These are phyloP conservation scores for Akanthomyces muscarius DNA, from an alignment of 2,329 filamentous ascomycete genomes.

Conservation along the genomic window DNA sequence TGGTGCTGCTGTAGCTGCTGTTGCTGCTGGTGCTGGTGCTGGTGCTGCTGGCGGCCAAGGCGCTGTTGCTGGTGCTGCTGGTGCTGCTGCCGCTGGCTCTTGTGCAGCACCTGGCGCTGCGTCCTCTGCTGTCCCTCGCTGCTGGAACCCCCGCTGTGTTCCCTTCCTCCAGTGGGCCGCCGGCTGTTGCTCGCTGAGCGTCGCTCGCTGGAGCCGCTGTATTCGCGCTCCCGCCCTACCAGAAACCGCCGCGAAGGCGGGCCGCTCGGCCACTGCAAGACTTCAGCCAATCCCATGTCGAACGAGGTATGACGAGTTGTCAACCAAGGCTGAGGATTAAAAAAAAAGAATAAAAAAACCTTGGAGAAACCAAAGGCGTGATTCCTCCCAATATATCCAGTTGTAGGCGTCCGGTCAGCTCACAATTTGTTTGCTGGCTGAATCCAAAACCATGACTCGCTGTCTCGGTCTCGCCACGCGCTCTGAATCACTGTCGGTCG, in stretches of 20 bases:
- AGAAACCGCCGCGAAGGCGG: not conserved
- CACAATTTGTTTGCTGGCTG: not conserved
- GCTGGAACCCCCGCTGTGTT: not conserved
- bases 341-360: not conserved
- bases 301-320: not conserved
- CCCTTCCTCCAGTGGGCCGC: not conserved
- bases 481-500: not conserved
- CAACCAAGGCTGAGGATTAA: not conserved
- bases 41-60: not conserved
- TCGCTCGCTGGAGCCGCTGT: not conserved
- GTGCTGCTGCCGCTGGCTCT: not conserved
- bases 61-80: not conserved
- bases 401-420: not conserved
- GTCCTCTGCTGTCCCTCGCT: not conserved
- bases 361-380: not conserved
- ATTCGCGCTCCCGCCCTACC: constrained; percentile 2
- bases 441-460: constrained; percentile 5
- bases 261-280: constrained; percentile 11
- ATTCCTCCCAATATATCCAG: not conserved
- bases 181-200: not conserved
- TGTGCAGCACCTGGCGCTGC: not conserved
- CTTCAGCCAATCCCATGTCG: constrained; percentile 13
- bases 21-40: not conserved
- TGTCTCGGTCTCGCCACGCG: not conserved
- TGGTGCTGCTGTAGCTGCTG: not conserved